Percentiles rank a stretch among this genome's conserved stretches.
phyloP scores from a whole-genome alignment of 768 basidiomycete genomes.

The Plicaturopsis crispa region DNA sequence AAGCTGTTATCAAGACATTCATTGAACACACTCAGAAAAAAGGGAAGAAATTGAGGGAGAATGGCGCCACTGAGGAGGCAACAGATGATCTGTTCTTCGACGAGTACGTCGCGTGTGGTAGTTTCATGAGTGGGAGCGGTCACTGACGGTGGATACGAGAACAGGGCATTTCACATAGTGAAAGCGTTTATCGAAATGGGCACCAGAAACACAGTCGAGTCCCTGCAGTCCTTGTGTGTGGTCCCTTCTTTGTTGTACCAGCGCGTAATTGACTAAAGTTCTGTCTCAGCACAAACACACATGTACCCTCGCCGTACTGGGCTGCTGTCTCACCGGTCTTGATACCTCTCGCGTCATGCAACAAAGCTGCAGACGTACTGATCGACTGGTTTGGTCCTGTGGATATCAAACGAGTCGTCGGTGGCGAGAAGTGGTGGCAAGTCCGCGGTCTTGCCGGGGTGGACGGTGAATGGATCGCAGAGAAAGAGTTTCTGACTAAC shows the following conservation, averaged over 20 bases:
- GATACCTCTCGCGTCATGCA: conserved; percentile 51
- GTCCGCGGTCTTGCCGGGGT: conserved; percentile 64
- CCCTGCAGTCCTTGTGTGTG: conserved; percentile 57
- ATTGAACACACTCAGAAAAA: conserved; percentile 37
- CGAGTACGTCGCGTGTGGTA: conserved; percentile 25
- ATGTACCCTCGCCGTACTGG: conserved; percentile 62
- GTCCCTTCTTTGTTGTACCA: background rate
- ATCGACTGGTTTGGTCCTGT: conserved; percentile 68
- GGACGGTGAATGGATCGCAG: conserved; percentile 57
- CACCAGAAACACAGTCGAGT: conserved; percentile 61
- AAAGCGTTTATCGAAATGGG: conserved; percentile 65
- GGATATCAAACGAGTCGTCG: conserved; percentile 58
- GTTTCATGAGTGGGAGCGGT: too few relatives aligned
- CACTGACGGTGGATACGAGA: background rate
- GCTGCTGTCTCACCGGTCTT: conserved; percentile 49
- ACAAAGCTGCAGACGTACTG: conserved; percentile 56
- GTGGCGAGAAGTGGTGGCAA: conserved; percentile 82
- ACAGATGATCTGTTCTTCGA: conserved; percentile 64
- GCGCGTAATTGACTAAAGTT: background rate
- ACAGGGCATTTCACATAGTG: conserved; percentile 62
- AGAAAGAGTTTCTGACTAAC: conserved; percentile 34
- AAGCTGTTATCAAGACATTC: conserved; percentile 50
- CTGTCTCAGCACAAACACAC: conserved; percentile 47
- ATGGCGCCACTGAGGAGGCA: conserved; percentile 29
- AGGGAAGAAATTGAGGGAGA: conserved; percentile 27